Evolutionary conservation across 106 monocot species (phyloP).

Genomic region (Gastrodia elata): DNA sequence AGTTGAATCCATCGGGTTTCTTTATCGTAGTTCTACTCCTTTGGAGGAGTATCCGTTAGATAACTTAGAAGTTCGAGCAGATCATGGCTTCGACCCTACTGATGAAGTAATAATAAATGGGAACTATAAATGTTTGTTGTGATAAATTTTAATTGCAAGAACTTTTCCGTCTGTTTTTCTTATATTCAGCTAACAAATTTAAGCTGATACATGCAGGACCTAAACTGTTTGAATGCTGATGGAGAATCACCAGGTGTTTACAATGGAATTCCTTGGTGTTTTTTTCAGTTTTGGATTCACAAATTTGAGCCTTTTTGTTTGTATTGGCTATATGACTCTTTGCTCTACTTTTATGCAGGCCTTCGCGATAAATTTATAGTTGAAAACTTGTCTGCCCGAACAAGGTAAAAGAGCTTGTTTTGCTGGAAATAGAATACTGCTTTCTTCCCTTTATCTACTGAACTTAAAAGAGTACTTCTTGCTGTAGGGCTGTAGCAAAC

Average conservation of each 20-base stretch:
- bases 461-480: neutral
- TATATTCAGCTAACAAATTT: neutral
- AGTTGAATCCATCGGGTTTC: slow-evolving; percentile 9
- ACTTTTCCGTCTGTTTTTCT: no score
- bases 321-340: neutral
- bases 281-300: no score
- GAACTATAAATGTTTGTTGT: no score
- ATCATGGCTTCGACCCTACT: slow-evolving; percentile 21
- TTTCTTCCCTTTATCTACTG: neutral
- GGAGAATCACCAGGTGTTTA: neutral
- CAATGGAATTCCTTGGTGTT: neutral
- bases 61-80: slow-evolving; percentile 15
- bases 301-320: neutral
- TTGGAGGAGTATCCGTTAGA: slow-evolving; percentile 20
- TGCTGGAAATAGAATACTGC: neutral
- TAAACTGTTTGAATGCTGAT: slow-evolving; percentile 5
- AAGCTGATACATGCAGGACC: neutral
- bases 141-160: no score
- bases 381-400: slow-evolving; percentile 2
- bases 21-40: slow-evolving; percentile 19
- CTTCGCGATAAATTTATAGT: neutral
- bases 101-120: no score
- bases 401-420: slow-evolving; percentile 3
- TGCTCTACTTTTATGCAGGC: neutral
- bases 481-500: slow-evolving; percentile 7